phyloP scores from a whole-genome alignment of 2,329 filamentous ascomycete genomes.

The Epichloe typhina region DNA sequence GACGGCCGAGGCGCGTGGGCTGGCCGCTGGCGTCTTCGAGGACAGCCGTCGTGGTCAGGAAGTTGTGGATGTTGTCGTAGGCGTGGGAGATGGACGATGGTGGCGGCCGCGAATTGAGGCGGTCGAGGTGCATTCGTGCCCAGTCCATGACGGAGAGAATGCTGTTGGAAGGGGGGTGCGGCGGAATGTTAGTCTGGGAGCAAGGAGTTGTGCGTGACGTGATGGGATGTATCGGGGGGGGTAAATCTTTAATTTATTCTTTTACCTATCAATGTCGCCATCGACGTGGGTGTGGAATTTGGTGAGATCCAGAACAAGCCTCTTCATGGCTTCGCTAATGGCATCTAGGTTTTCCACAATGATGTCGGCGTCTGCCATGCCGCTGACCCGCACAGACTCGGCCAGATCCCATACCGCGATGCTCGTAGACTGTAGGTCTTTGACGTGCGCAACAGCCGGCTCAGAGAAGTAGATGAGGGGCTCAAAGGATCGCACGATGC shows the following conservation, averaged over 20 bases:
- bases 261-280: conserved; percentile 73
- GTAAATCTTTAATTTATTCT: not conserved
- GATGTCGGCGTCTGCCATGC: conserved; percentile 78
- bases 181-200: not conserved
- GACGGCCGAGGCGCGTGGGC: conserved; percentile 54
- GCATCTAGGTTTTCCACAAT: conserved; percentile 80
- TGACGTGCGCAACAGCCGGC: conserved; percentile 72
- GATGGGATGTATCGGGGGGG: too few relatives aligned
- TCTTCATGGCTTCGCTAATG: conserved; percentile 74
- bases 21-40: conserved; percentile 39
- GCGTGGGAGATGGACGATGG: conserved; percentile 48
- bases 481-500: conserved; percentile 82
- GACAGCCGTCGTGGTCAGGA: conserved; percentile 52
- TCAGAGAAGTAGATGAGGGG: conserved; percentile 92
- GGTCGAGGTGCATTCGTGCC: conserved; percentile 73
- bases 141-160: conserved; percentile 95
- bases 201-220: too few relatives aligned
- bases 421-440: conserved; percentile 78
- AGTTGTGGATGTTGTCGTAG: conserved; percentile 71
- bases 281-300: conserved; percentile 90
- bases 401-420: conserved; percentile 91
- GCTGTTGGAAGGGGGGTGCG: conserved; percentile 22
- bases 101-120: conserved; percentile 48
- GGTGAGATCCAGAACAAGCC: conserved; percentile 71
- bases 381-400: conserved; percentile 77